Conservation (phyloP, 1,139 yeast species). For the Debaryomyces singareniensis region DNA sequence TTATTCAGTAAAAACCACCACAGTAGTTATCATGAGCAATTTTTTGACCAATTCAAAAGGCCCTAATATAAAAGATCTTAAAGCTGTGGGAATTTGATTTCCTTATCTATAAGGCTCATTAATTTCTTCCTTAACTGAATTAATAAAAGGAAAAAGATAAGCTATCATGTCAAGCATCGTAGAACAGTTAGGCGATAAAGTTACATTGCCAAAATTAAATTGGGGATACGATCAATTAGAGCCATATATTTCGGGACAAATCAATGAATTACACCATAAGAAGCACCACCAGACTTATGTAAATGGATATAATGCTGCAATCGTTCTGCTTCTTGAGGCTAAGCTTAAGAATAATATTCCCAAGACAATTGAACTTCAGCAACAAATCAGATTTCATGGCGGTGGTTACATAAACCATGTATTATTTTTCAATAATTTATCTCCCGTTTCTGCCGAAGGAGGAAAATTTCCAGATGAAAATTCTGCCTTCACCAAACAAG, state of each 20-base stretch:
- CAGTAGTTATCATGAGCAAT: no score
- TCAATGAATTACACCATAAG: conserved; percentile 35
- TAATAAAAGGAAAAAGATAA: no score
- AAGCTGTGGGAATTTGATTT: no score
- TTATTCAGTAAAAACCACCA: no score
- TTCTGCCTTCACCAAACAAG: conserved; percentile 28
- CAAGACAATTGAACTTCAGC: conserved; percentile 30
- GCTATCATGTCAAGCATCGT: neutral
- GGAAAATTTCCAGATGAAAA: conserved; percentile 31
- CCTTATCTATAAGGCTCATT: no score
- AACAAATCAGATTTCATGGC: conserved; percentile 37
- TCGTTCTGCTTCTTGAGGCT: conserved; percentile 31
- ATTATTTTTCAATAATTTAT: conserved; percentile 40
- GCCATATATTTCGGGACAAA: conserved; percentile 37
- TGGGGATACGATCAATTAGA: conserved; percentile 38
- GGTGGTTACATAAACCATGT: conserved; percentile 42
- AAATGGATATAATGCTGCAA: conserved; percentile 34
- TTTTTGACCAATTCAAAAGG: no score
- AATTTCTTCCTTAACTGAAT: no score
- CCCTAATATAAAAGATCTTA: no score
- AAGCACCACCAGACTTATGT: conserved; percentile 41
- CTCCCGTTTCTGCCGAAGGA: conserved; percentile 35
- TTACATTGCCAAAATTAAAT: conserved; percentile 33
- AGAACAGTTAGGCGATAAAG: conserved; percentile 8
- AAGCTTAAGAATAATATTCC: conserved; percentile 31